Base-by-base conservation (phyloP, 164 flowering plant species). In the Litsea cubeba region DNA sequence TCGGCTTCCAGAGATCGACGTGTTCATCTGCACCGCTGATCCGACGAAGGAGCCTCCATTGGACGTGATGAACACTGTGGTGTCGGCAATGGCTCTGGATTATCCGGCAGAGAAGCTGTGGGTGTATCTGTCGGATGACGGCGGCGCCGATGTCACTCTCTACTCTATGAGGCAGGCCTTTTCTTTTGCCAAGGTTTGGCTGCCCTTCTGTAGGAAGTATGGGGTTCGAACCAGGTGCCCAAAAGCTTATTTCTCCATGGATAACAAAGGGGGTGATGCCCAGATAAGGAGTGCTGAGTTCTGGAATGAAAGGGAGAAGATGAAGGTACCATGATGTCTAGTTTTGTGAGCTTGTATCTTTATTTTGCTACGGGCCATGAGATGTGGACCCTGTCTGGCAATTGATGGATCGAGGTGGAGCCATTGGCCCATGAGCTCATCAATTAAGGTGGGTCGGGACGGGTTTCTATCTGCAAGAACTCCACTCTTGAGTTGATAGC, bases 71-170 rank as follows among this genome's bases (percentile, higher is more conserved):
- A 92, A 89, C 85, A 92, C 94, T 0, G 87, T 90, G 24, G 8
- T 92, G 24, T 90, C 97, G 7, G 87, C 89, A 17, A 83, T 92
- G 90, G 84, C 88, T 0, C 69, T 90, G 65, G 92, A 92, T 64
- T 90, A 89, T 46, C 93, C 97, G 0, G 68, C 84, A 1, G 85
- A 87, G 64, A 89, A 86, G 84, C 85, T 92, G 5, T 30, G 76
- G n/a, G 88, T 90, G 73, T 92, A 89, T 71, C 66, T 90, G 17
- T 90, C 94, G 0, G 97, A 92, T 58, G 94, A 92, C 78, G 94
- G 82, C 0, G 89, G 90, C 1, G 81, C 92, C 2, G 17, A 79
- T 0, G 10, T 81, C 2, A 89, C 93, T 0, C 26, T 88, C 70
- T 46, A 12, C 12, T 88, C 81, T 1, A 50, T 84, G 57, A 76